Base-by-base conservation (phyloP, 139 green algal species). In the Chlorella sp. region DNA sequence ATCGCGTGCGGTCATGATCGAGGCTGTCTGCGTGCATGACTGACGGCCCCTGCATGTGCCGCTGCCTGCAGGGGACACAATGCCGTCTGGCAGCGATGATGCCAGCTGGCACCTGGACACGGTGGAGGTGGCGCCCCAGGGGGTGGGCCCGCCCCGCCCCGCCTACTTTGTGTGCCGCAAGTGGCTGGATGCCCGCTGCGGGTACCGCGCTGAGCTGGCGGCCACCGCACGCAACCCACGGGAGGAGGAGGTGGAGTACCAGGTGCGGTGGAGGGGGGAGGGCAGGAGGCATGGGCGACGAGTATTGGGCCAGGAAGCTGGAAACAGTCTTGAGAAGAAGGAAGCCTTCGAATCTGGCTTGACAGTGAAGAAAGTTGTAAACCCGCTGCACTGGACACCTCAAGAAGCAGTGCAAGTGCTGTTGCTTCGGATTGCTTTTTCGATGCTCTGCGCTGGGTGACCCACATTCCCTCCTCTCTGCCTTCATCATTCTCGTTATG, bases 101-200 rank as follows among this genome's bases (percentile, higher is more conserved):
- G 71, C 85, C 37, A 39, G 37, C 24, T 89, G 85, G 85, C 73
- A 84, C 71, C 85, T 89, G 42, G 85, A 83, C 42, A 76, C 7
- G 1, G 73, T 83, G 7, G 85, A 89, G 73, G 85, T 89, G 42
- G 73, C 71, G 12, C 19, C 32, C 48, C 30, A 83, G 48, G 85
- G 48, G 4, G 19, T 11, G 1, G 57, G 82, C 34, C 32, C 57
- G 21, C 28, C 30, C 11, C 84, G 34, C 39, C n/a, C 85, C 7
- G 2, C 85, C 71, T 83, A 83, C 85, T 89, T 89, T 83, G 71
- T 75, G 9, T 96, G 92, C 85, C 75, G 86, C 77, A 78, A 88
- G 28, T 95, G 93, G 94, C 90, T 95, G 26, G 93, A 95, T 78
- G 88, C 68, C 28, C 93, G 89, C 37, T 61, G 92, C 83, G 91